These are phyloP conservation scores for Boletus rubescentipes DNA, from an alignment of 768 basidiomycete species.

Conservation along the genomic window DNA sequence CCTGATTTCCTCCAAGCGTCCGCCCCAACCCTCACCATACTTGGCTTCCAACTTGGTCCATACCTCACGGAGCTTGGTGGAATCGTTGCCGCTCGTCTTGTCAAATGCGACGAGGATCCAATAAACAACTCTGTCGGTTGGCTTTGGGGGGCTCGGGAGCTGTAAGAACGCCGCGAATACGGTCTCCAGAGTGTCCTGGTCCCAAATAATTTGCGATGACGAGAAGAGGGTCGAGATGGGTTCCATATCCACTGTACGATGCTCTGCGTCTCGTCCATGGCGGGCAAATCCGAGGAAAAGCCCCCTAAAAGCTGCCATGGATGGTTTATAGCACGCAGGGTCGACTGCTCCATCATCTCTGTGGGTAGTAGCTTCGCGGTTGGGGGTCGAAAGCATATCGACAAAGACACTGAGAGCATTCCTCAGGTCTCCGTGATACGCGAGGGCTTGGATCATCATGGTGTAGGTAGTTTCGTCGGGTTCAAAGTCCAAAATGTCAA, in stretches of 20 bases:
- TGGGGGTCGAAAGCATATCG: slow-evolving; percentile 60
- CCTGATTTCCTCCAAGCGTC: slow-evolving; percentile 45
- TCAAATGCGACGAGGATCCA: slow-evolving; percentile 70
- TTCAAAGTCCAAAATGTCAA: slow-evolving; percentile 44
- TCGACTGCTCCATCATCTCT: slow-evolving; percentile 27
- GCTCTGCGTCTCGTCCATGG: slow-evolving; percentile 42
- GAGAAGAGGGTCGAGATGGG: slow-evolving; percentile 6
- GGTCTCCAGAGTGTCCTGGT: slow-evolving; percentile 49
- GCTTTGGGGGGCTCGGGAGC: slow-evolving; percentile 45
- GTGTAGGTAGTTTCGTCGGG: slow-evolving; percentile 72
- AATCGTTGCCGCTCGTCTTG: slow-evolving; percentile 55
- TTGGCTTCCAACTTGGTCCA: slow-evolving; percentile 57
- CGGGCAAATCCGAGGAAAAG: slow-evolving; percentile 75
- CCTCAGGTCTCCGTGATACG: slow-evolving; percentile 68
- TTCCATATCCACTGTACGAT: neutral
- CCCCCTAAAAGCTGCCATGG: slow-evolving; percentile 58
- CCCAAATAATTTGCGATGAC: slow-evolving; percentile 43
- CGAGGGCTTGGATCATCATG: slow-evolving; percentile 63
- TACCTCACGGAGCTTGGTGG: slow-evolving; percentile 48
- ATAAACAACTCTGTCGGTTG: slow-evolving; percentile 51
- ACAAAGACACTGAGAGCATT: slow-evolving; percentile 55
- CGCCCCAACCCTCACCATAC: slow-evolving; percentile 48
- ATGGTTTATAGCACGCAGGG: slow-evolving; percentile 40
- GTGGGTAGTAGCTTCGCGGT: slow-evolving; percentile 37
- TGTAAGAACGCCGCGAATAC: slow-evolving; percentile 64